Evolutionary conservation across 441 rosid species (phyloP), one percentile per base, ranked within the genome.

Genomic region (Syzygium malaccense): DNA sequence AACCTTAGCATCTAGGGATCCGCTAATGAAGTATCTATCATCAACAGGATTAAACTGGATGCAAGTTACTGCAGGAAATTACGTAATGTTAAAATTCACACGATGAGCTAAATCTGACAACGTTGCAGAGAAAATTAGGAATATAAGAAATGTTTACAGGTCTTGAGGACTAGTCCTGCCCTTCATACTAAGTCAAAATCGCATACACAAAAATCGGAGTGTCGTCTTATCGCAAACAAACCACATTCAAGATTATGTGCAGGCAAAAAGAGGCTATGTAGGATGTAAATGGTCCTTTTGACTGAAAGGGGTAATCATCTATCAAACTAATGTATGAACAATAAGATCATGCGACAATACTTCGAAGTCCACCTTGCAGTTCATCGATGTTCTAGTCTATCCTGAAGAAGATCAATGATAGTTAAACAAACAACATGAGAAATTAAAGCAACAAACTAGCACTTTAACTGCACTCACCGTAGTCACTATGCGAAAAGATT

Each of bases 11-110:
- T 97, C 99, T 75, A 98, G 93, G 51, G 99, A 98, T 86, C 99
- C 99, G 80, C 99, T 98, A 87, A 98, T 97, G 95, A 98, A 98
- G 93, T 95, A 98, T 91, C 94, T 93, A 94, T 98, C 99, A 92
- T 98, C 99, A 66, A 95, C 98, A 78, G 99, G 99, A 94, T 98
- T 98, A 91, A 98, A 98, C 91, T 98, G 99, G 95, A 98, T 96
- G 95, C 99, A 97, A 89, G 99, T 98, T 88, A 98, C 99, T 98
- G 98, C 91, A 87, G 32, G 90, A 91, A 90, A 87, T 41, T 75
- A 86, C 64, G 88, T 91, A 89, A 6, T 41, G 83, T 75, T 86
- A 86, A 90, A 92, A 89, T 56, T 32, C 89, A 57, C 87, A 86
- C 55, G 13, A 54, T 64, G 37, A 51, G n/a, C 32, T 66, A 51